Conservation (phyloP, 306 rosid species). For the Prunus mira region DNA sequence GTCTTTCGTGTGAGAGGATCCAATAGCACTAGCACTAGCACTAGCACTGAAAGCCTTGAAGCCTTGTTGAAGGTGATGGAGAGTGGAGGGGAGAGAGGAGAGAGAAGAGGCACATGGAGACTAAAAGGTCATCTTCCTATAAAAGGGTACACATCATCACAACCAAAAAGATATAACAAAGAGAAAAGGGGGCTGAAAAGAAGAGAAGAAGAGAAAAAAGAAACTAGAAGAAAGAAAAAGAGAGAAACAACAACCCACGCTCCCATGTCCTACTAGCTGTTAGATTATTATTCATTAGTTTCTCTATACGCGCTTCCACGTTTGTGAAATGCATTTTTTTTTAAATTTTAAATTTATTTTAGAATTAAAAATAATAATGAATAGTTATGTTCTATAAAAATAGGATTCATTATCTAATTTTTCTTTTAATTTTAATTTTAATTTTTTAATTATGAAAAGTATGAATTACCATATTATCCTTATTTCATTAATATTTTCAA, state of each 20-base stretch:
- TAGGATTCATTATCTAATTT: too few species aligned
- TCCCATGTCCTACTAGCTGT: slow-evolving; percentile 45
- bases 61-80: neutral
- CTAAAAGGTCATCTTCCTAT: slow-evolving; percentile 75
- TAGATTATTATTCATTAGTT: neutral
- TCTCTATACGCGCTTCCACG: too few species aligned
- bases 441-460: too few species aligned
- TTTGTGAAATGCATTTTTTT: too few species aligned
- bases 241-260: slow-evolving; percentile 69
- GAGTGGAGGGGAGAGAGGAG: neutral
- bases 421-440: too few species aligned
- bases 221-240: neutral
- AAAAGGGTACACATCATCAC: slow-evolving; percentile 53
- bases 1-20: slow-evolving; percentile 90
- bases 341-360: too few species aligned
- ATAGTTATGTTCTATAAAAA: too few species aligned
- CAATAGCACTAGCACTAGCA: slow-evolving; percentile 18
- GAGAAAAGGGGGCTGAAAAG: slow-evolving; percentile 51
- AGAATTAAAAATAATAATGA: too few species aligned
- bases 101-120: slow-evolving; percentile 92
- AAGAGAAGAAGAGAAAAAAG: slow-evolving; percentile 32
- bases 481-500: too few species aligned
- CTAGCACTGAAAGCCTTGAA: neutral
- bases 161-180: slow-evolving; percentile 67
- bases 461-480: too few species aligned